Evolutionary conservation across 495 filamentous ascomycete species (phyloP).

Genomic region (Neurospora intermedia): DNA sequence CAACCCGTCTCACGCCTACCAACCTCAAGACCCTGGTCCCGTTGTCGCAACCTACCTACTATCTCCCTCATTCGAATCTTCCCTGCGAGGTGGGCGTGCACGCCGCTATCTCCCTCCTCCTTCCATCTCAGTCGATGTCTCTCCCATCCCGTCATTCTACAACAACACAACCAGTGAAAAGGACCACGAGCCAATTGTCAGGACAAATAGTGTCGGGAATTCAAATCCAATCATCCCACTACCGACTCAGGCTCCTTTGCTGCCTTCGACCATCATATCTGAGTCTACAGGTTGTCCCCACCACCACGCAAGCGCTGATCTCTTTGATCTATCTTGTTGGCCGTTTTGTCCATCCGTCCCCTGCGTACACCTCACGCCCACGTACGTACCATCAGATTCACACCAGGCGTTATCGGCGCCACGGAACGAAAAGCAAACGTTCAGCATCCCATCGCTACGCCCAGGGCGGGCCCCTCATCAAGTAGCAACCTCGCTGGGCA

Average conservation of each 20-base stretch:
- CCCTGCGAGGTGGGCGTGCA: neutral
- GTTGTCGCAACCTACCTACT: neutral
- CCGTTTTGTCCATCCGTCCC: neutral
- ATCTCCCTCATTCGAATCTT: neutral
- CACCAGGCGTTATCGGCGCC: constrained; percentile 16
- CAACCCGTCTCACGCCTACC: neutral
- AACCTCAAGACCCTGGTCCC: neutral
- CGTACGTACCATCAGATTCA: neutral
- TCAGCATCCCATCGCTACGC: constrained; percentile 2
- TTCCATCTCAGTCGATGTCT: neutral
- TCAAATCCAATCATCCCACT: neutral
- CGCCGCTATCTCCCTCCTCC: neutral
- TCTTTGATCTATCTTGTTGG: neutral
- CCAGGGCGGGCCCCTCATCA: constrained; percentile 5
- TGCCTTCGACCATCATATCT: neutral
- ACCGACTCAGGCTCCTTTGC: neutral
- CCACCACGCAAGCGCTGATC: neutral
- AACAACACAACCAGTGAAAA: neutral
- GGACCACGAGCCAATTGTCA: neutral
- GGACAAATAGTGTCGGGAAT: neutral
- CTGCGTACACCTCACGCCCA: neutral
- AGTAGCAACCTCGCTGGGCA: constrained; percentile 5
- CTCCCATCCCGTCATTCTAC: neutral
- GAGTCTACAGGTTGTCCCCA: neutral
- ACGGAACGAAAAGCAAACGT: constrained; percentile 16